Percentiles rank a stretch among this genome's conserved stretches.
Conservation (phyloP, 2,329 filamentous ascomycete genomes). For the Didymella segeticola region DNA sequence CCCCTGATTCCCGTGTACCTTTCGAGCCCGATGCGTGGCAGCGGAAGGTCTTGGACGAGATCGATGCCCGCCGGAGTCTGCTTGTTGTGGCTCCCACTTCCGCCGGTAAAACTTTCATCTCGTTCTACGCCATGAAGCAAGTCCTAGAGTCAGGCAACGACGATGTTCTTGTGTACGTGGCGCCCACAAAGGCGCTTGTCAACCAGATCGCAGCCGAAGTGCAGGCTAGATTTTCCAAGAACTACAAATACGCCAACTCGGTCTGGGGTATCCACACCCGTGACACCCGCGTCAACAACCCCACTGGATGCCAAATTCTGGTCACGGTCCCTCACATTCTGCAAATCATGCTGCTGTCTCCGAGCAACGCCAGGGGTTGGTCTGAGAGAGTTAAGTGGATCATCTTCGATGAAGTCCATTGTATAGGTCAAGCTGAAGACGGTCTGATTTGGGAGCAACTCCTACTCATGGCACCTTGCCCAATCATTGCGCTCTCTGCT, state of each 20-base stretch:
- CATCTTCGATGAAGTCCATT: constrained; percentile 85
- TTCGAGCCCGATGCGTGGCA: constrained; percentile 83
- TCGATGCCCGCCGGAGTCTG: constrained; percentile 73
- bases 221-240: constrained; percentile 75
- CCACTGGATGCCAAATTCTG: constrained; percentile 74
- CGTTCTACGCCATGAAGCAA: constrained; percentile 83
- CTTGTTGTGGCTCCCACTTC: constrained; percentile 81
- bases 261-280: constrained; percentile 82
- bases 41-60: constrained; percentile 72
- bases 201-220: constrained; percentile 85
- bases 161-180: constrained; percentile 77
- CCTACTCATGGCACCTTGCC: constrained; percentile 74
- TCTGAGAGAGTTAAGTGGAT: constrained; percentile 73
- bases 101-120: constrained; percentile 83
- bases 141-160: constrained; percentile 72
- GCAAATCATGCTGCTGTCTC: constrained; percentile 73
- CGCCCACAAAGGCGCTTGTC: constrained; percentile 80
- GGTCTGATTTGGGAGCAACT: constrained; percentile 82
- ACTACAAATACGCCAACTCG: constrained; percentile 65
- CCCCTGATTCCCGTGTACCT: constrained; percentile 70
- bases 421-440: constrained; percentile 77
- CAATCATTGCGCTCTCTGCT: constrained; percentile 79
- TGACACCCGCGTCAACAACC: constrained; percentile 77
- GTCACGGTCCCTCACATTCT: constrained; percentile 81
- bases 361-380: constrained; percentile 74